Base-by-base conservation (phyloP, 2,329 filamentous ascomycete genomes). In the Aspergillus persii region DNA sequence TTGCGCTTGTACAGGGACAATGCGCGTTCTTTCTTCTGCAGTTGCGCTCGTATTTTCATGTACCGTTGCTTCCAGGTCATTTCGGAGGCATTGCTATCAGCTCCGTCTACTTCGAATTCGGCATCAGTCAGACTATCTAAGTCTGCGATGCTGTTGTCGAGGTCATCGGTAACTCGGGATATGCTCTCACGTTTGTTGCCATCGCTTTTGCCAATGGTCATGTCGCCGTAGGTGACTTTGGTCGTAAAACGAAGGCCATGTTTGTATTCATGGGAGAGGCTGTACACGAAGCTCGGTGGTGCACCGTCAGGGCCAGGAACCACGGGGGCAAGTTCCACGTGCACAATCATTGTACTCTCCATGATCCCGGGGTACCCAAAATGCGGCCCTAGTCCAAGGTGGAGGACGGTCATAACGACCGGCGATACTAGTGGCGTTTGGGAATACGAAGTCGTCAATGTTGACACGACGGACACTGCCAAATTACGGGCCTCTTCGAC, bases 1-100 rank as follows among this genome's bases (percentile, higher is more conserved):
- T 72, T 77, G 36, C 76, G 75, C 57, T 77, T 77, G 55, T 78
- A 78, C 47, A 76, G 68, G 1, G 71, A 69, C 30, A 78, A 58
- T 26, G 74, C 68, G 12, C 69, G 67, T 11, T 78, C 76, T 48
- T 72, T 74, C 58, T 72, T 77, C 55, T 73, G 71, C 67, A 74
- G 71, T 54, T 77, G 74, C 33, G 69, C 68, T 12, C 71, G 71
- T 23, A 78, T 65, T 33, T 70, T 73, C 60, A 74, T 54, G 53
- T 77, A 78, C 8, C 74, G 70, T 52, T 77, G 74, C 57, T 76
- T 77, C 76, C 76, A 78, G 7, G 69, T 74, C 18, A 64, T 64
- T 29, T 74, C 71, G 2, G 71, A 66, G 6, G 59, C 56, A 23
- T 61, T 41, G 23, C 61, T 56, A 3, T 69, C 66, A 6, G 63